A percentile compares a stretch with the other conserved stretches of the same genome.
Conservation (phyloP, 805 yeast species). For the Kodamaea hsintzibuensis region DNA sequence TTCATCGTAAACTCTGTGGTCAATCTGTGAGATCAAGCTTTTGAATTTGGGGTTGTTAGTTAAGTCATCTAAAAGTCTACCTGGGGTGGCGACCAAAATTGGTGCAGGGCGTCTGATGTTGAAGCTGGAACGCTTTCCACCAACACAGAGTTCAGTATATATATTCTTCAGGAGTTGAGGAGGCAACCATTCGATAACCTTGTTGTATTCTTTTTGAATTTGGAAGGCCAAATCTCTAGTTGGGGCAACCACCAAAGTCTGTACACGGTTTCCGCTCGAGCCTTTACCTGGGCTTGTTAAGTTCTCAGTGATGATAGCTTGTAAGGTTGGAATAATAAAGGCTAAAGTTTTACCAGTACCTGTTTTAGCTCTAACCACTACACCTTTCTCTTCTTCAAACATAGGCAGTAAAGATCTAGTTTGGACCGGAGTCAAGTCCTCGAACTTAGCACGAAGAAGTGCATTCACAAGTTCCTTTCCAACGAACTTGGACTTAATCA, state of each 20-base stretch:
- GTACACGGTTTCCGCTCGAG: conserved; percentile 16
- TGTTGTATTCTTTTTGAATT: conserved; percentile 63
- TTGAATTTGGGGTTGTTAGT: conserved; percentile 41
- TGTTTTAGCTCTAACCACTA: conserved; percentile 88
- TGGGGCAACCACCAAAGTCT: conserved; percentile 74
- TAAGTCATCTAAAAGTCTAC: conserved; percentile 70
- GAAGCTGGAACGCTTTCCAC: conserved; percentile 53
- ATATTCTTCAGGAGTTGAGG: conserved; percentile 16
- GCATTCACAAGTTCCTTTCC: conserved; percentile 27
- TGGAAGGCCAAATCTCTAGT: conserved; percentile 91
- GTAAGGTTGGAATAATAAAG: conserved; percentile 77
- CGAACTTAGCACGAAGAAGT: conserved; percentile 45
- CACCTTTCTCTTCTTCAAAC: conserved; percentile 54
- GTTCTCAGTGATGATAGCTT: conserved; percentile 43
- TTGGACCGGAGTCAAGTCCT: conserved; percentile 68
- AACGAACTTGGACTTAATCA: conserved; percentile 2
- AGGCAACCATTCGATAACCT: conserved; percentile 34
- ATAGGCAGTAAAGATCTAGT: conserved; percentile 60
- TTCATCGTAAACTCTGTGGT: conserved; percentile 79
- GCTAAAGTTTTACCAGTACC: conserved; percentile 96
- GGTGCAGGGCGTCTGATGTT: conserved; percentile 44
- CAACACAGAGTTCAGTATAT: conserved; percentile 51
- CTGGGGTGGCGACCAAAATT: conserved; percentile 86
- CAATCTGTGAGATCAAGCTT: conserved; percentile 52
- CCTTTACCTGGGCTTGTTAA: conserved; percentile 25